Evolutionary conservation across 2,329 filamentous ascomycete genomes (phyloP).

Genomic region (Hypocrella siamensis): DNA sequence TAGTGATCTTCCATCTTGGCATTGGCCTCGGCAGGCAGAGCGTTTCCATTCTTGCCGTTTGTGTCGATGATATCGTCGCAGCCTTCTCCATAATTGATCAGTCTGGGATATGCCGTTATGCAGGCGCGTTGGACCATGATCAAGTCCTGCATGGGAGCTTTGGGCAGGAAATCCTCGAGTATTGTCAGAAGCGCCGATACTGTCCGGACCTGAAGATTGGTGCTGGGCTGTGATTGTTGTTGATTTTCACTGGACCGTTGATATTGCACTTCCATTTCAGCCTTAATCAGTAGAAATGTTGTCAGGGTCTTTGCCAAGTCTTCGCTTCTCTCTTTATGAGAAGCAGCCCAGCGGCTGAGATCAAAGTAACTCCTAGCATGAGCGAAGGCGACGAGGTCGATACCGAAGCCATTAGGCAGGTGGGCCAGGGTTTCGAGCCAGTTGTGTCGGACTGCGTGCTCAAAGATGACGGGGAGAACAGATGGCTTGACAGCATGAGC

Average conservation of each 20-base stretch:
- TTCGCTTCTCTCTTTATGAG: slow-evolving; percentile 47
- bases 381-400: slow-evolving; percentile 74
- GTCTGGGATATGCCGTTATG: slow-evolving; percentile 78
- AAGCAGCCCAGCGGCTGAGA: slow-evolving; percentile 64
- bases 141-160: slow-evolving; percentile 47
- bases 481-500: slow-evolving; percentile 63
- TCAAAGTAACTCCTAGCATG: slow-evolving; percentile 72
- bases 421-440: slow-evolving; percentile 76
- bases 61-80: slow-evolving; percentile 82
- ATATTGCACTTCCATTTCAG: slow-evolving; percentile 59
- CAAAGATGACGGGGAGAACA: slow-evolving; percentile 26
- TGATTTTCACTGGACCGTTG: slow-evolving; percentile 54
- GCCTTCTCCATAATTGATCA: slow-evolving; percentile 93
- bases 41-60: slow-evolving; percentile 70
- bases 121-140: slow-evolving; percentile 73
- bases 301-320: slow-evolving; percentile 57
- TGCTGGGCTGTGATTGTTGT: slow-evolving; percentile 41
- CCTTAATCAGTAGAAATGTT: slow-evolving; percentile 74
- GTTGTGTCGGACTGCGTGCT: slow-evolving; percentile 60
- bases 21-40: slow-evolving; percentile 63
- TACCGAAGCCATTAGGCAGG: slow-evolving; percentile 66
- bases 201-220: slow-evolving; percentile 70
- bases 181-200: slow-evolving; percentile 69
- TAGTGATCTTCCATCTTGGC: slow-evolving; percentile 94
- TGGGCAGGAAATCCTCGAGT: slow-evolving; percentile 52